Evolutionary conservation across 208 protist species (phyloP).

Genomic region (Borovskyia barvae): DNA sequence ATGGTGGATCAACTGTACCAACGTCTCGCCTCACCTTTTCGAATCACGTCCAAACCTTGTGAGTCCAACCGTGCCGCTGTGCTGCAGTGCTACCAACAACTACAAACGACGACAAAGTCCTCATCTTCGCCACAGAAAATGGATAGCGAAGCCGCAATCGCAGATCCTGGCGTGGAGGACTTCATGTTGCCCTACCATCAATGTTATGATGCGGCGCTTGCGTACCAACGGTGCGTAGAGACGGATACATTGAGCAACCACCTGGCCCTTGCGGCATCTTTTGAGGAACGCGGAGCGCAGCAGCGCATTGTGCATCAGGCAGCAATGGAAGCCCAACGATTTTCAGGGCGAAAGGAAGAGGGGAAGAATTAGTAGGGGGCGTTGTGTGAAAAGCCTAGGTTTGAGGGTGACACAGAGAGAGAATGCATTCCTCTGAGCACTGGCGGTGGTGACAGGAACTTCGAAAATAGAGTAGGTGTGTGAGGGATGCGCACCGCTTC

Average conservation of each 20-base stretch:
- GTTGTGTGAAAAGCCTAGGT: too few relatives aligned
- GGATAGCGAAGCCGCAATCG: not conserved
- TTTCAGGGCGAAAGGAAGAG: too few relatives aligned
- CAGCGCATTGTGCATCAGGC: conserved; percentile 23
- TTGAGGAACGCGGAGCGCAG: conserved; percentile 37
- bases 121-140: not conserved
- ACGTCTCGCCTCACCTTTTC: conserved; percentile 70
- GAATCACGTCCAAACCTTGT: conserved; percentile 62
- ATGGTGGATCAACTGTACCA: conserved; percentile 58
- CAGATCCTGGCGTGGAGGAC: too few relatives aligned
- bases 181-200: conserved; percentile 34
- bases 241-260: conserved; percentile 52
- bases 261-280: conserved; percentile 33
- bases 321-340: conserved; percentile 5
- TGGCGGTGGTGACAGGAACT: too few relatives aligned
- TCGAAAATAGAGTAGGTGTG: too few relatives aligned
- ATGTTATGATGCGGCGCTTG: conserved; percentile 45
- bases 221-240: conserved; percentile 62
- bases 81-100: conserved; percentile 59
- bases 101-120: conserved; percentile 14
- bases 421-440: too few relatives aligned
- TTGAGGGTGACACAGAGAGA: too few relatives aligned
- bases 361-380: too few relatives aligned
- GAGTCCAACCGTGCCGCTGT: conserved; percentile 44
- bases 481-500: too few relatives aligned